Evolutionary conservation across 2,329 filamentous ascomycete genomes (phyloP).

Genomic region (Fusarium euwallaceae): DNA sequence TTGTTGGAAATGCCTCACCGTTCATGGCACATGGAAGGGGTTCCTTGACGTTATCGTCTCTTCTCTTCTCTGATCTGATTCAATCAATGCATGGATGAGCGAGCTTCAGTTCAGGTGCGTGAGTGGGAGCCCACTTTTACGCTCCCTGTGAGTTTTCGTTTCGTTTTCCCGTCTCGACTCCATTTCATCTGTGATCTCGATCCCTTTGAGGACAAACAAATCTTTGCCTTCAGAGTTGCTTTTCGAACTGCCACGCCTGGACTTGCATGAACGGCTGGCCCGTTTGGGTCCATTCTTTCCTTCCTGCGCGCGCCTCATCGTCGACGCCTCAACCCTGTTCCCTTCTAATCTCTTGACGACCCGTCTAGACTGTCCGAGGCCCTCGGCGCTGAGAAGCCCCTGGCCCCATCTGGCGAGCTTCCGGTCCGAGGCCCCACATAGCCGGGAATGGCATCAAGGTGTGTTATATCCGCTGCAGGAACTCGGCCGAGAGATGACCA

Average conservation of each 20-base stretch:
- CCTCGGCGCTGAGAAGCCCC: constrained; percentile 5
- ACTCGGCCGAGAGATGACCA: constrained; percentile 30
- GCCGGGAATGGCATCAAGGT: constrained; percentile 10
- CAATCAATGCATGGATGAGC: not conserved
- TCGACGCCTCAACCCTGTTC: constrained; percentile 13
- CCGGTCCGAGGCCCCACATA: constrained; percentile 22
- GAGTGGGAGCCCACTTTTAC: not conserved
- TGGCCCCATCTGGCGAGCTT: constrained; percentile 3
- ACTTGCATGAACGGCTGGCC: not conserved
- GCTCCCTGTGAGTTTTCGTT: not conserved
- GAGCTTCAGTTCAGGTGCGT: not conserved
- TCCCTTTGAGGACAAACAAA: not conserved
- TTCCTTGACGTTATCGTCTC: not conserved
- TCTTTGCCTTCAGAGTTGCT: not conserved
- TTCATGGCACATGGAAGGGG: constrained; percentile 16
- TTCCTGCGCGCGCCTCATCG: constrained; percentile 1
- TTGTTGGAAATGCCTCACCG: constrained; percentile 41
- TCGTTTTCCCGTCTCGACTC: constrained; percentile 3
- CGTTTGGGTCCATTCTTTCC: constrained; percentile 1
- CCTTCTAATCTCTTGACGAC: constrained; percentile 23
- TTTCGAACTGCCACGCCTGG: not conserved
- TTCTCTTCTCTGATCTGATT: not conserved
- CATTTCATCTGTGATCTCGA: not conserved
- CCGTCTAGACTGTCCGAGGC: constrained; percentile 11
- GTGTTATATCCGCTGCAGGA: constrained; percentile 7